Evolutionary conservation across 1,139 yeast genomes (phyloP), one percentile per base, ranked within the genome.

Genomic region (Wickerhamomyces sp.): DNA sequence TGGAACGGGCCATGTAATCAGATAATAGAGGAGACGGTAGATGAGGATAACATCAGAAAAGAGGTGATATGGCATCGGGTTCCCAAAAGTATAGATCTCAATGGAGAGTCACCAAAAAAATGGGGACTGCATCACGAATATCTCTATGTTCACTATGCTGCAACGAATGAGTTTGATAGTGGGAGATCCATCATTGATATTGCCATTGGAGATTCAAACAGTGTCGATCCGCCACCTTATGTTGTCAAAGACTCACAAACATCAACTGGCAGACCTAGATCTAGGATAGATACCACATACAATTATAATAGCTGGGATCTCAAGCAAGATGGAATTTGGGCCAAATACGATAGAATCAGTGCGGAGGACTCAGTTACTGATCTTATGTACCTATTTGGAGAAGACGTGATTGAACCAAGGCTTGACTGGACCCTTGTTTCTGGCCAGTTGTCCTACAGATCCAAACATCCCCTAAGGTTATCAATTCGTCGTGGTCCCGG

Each of bases 371-470:
- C 71, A 0, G 59, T 74, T 27, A 66, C 71, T 1, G 76, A 67
- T 4, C 57, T 75, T n/a, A 72, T 70, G 41, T 56, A 74, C 10
- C 61, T 75, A 34, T 75, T 73, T 59, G 79, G 80, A 1, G 57
- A 54, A 1, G 78, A 72, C 51, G 71, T 74, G 0, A 71, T 71
- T 23, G 80, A 75, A 34, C 78, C 79, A 10, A 62, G 80, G 43
- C 72, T 71, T 6, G 69, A 72, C 47, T 75, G 79, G 79, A 53
- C 39, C 10, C 43, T 56, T 8, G 44, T 46, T 1, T 40, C 41
- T 10, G 58, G 57, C 3, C 23, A 36, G 2, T 27, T 52, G 31
- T 27, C 23, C 11, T 31, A 37, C 2, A 37, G 35, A 10, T 30
- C 48, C 0, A 7, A 31, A 10, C 27, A 41, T 13, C 52, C 52